phyloP scores from a whole-genome alignment of 192 early-diverging fungal genomes.

The Coemansia sp. region DNA sequence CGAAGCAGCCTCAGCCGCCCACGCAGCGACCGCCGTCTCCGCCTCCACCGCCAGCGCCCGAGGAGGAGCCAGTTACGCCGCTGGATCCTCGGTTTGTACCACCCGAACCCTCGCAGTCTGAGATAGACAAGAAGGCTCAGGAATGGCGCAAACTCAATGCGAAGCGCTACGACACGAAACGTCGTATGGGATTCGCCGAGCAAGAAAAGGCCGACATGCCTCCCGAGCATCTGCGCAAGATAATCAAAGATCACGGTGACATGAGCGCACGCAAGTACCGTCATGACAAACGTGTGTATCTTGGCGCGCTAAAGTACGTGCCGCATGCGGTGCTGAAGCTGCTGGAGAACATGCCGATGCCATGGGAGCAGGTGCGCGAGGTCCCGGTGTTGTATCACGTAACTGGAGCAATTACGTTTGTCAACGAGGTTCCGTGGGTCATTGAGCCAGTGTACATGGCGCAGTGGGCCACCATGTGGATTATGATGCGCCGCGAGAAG shows the following conservation, averaged over 20 bases:
- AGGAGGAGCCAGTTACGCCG: conserved; percentile 6
- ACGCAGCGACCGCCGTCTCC: conserved; percentile 5
- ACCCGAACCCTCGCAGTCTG: conserved; percentile 13
- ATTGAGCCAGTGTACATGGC: conserved; percentile 97
- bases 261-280: conserved; percentile 97
- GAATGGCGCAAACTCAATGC: conserved; percentile 92
- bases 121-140: conserved; percentile 62
- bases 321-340: conserved; percentile 98
- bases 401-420: conserved; percentile 98
- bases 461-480: conserved; percentile 99
- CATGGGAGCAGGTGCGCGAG: conserved; percentile 98
- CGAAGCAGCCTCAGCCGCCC: conserved; percentile 3
- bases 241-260: conserved; percentile 99
- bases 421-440: conserved; percentile 94
- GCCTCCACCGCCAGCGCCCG: not conserved
- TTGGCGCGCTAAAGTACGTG: conserved; percentile 97
- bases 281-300: conserved; percentile 96
- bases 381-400: conserved; percentile 96
- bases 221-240: conserved; percentile 95
- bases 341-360: conserved; percentile 99
- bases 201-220: conserved; percentile 97
- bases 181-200: conserved; percentile 91
- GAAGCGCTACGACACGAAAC: conserved; percentile 90
- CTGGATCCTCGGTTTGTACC: conserved; percentile 45
- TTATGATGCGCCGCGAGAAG: conserved; percentile 99